These are phyloP conservation scores for Pharus latifolius DNA, from an alignment of 176 grass and related monocot genomes.

Conservation along the genomic window DNA sequence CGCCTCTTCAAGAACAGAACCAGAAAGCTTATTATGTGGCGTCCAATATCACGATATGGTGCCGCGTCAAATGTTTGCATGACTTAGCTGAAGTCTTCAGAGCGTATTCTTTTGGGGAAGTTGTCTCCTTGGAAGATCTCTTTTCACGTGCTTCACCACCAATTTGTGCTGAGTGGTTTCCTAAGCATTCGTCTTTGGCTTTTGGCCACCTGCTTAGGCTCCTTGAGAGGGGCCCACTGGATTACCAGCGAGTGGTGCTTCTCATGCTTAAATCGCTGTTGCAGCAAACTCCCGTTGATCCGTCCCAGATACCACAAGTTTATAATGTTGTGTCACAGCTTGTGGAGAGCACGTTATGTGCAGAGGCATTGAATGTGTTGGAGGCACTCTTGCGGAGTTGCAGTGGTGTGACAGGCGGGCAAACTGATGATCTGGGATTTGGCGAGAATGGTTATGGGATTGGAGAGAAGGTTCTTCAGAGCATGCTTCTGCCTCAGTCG, in stretches of 20 bases:
- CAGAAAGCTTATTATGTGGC: slow-evolving; percentile 90
- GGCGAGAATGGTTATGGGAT: slow-evolving; percentile 47
- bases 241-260: slow-evolving; percentile 82
- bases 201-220: slow-evolving; percentile 94
- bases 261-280: slow-evolving; percentile 84
- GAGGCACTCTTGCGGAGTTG: slow-evolving; percentile 90
- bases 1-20: slow-evolving; percentile 64
- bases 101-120: slow-evolving; percentile 59
- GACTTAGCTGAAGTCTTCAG: slow-evolving; percentile 65
- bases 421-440: slow-evolving; percentile 38
- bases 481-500: slow-evolving; percentile 65
- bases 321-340: slow-evolving; percentile 88
- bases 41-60: slow-evolving; percentile 82
- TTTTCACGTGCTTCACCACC: slow-evolving; percentile 53
- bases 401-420: slow-evolving; percentile 37
- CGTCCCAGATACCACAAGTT: slow-evolving; percentile 74
- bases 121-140: slow-evolving; percentile 55
- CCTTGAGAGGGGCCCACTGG: slow-evolving; percentile 81
- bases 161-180: slow-evolving; percentile 85
- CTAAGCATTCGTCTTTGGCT: slow-evolving; percentile 84
- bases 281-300: slow-evolving; percentile 82
- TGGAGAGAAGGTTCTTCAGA: slow-evolving; percentile 60
- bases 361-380: slow-evolving; percentile 78
- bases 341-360: slow-evolving; percentile 66
- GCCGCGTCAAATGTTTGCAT: slow-evolving; percentile 46